phyloP scores from a whole-genome alignment of 2,329 filamentous ascomycete genomes.

The Chaetomium strumarium region DNA sequence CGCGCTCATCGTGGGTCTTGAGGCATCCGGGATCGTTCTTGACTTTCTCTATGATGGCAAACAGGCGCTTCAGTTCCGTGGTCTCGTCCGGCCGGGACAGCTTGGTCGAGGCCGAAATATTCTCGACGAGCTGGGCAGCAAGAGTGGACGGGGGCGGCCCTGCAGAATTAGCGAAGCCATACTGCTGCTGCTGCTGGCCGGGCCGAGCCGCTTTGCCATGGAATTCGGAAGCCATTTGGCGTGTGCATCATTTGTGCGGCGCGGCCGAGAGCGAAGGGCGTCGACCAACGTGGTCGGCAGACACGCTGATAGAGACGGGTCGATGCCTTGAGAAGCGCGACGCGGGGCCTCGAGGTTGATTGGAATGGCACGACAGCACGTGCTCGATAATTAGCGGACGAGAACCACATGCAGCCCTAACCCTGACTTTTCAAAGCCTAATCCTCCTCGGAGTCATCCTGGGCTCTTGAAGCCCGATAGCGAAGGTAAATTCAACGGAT shows the following conservation, averaged over 20 bases:
- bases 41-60: constrained; percentile 49
- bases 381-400: no score
- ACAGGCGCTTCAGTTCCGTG: constrained; percentile 68
- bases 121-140: constrained; percentile 80
- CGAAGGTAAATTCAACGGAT: no score
- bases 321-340: neutral
- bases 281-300: neutral
- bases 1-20: constrained; percentile 57
- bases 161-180: constrained; percentile 10
- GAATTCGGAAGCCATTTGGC: constrained; percentile 23
- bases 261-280: neutral
- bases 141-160: constrained; percentile 68
- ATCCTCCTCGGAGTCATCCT: no score
- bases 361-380: neutral
- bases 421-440: no score
- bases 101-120: constrained; percentile 59
- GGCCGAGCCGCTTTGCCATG: constrained; percentile 17
- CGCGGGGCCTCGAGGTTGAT: neutral
- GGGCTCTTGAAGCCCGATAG: no score
- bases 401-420: no score
- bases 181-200: constrained; percentile 5
- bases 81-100: constrained; percentile 57
- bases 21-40: constrained; percentile 49
- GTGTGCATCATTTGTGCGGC: constrained; percentile 13
- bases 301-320: neutral